Conservation (phyloP, 306 rosid species). For the Dryas drummondii region DNA sequence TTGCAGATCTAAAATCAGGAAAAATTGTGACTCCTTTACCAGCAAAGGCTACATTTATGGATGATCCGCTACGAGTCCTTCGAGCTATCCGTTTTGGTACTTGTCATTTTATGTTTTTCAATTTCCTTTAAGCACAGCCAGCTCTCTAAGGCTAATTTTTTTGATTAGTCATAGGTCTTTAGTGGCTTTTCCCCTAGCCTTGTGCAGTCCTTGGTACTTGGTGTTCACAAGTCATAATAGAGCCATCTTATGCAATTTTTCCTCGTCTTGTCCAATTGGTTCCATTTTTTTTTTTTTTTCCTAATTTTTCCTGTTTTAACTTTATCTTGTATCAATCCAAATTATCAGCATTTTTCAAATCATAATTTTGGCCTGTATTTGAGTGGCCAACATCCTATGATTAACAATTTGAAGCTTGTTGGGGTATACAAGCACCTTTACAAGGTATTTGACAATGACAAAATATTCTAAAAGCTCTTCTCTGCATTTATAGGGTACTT, state of each 20-base stretch:
- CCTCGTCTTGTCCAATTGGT: too few species aligned
- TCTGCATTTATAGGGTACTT: too few species aligned
- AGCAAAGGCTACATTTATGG: conserved; percentile 81
- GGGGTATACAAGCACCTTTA: too few species aligned
- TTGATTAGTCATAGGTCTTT: neutral
- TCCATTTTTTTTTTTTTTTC: too few species aligned
- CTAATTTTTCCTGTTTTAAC: too few species aligned
- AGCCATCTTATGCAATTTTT: neutral
- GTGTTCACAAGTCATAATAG: neutral
- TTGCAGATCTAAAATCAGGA: conserved; percentile 74
- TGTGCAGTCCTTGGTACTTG: neutral
- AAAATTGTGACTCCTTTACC: conserved; percentile 90
- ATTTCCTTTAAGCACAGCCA: neutral
- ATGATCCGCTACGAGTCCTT: conserved; percentile 90
- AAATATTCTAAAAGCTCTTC: too few species aligned
- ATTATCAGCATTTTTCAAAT: too few species aligned
- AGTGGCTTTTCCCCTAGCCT: neutral
- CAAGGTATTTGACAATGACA: too few species aligned
- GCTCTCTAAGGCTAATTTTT: neutral
- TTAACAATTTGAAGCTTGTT: too few species aligned
- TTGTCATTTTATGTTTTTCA: conserved; percentile 10
- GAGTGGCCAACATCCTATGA: too few species aligned
- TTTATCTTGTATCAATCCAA: too few species aligned
- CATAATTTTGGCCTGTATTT: too few species aligned
- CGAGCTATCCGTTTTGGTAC: conserved; percentile 94